These are phyloP conservation scores for Colletotrichum plurivorum DNA, from an alignment of 2,329 filamentous ascomycete genomes.

Conservation along the genomic window DNA sequence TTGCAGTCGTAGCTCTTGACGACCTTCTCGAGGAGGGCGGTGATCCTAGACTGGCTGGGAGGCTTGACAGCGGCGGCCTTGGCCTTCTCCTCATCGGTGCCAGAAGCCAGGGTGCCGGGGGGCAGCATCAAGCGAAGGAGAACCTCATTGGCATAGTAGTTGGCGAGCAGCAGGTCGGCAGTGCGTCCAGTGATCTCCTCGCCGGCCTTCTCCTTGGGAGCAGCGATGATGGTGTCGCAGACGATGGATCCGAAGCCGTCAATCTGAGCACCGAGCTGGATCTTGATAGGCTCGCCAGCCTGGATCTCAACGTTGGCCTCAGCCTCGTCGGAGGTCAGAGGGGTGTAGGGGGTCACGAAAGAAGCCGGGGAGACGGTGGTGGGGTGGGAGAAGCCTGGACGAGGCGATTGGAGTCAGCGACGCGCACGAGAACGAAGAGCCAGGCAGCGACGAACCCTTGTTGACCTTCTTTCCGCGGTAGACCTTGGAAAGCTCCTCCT, in stretches of 20 bases:
- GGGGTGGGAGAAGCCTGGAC: constrained; percentile 86
- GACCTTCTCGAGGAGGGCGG: constrained; percentile 89
- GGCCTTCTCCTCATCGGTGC: constrained; percentile 94
- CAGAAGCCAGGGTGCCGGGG: constrained; percentile 85
- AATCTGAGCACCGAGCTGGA: constrained; percentile 98
- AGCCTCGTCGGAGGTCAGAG: constrained; percentile 85
- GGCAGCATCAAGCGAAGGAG: constrained; percentile 92
- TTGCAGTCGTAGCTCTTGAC: constrained; percentile 92
- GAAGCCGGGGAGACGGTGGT: constrained; percentile 95
- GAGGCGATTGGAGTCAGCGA: constrained; percentile 12
- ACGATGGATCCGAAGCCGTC: constrained; percentile 97
- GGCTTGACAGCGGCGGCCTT: constrained; percentile 88
- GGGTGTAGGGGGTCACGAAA: constrained; percentile 97
- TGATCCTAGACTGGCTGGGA: constrained; percentile 89
- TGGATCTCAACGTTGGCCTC: constrained; percentile 87
- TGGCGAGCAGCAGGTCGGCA: constrained; percentile 91
- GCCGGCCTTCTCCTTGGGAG: constrained; percentile 70
- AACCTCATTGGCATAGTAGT: constrained; percentile 95
- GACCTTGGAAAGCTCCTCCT: constrained; percentile 94
- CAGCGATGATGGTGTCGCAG: constrained; percentile 89
- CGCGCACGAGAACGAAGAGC: constrained; percentile 32
- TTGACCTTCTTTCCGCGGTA: constrained; percentile 98
- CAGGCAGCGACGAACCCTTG: constrained; percentile 77
- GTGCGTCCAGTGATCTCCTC: constrained; percentile 80
- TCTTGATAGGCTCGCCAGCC: constrained; percentile 91